Base-by-base conservation (phyloP, 805 yeast species). In the Blastobotrys chiropterorum region DNA sequence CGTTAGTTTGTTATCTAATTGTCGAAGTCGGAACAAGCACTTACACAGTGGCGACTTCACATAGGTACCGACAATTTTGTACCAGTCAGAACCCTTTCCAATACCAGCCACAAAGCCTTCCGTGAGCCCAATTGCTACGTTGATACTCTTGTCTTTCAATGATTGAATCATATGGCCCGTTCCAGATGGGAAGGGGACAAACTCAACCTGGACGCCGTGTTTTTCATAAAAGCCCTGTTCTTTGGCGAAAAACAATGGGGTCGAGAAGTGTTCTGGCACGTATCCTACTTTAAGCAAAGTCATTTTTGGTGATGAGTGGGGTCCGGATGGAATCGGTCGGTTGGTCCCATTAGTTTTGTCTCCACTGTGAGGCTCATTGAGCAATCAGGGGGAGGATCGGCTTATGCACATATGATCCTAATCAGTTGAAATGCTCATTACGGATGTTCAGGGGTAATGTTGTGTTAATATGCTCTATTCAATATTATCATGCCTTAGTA, bases 181-280 rank as follows among this genome's bases (percentile, higher is more conserved):
- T 0, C 97, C 97, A 15, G 94, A 86, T 15, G 88, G 85, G 53
- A 77, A 90, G 1, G 89, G 85, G 55, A 83, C 69, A 53, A 72
- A 62, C 57, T 84, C 82, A 46, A 86, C 77, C 2, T 76, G 74
- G 5, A 88, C 59, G 26, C 79, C 80, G 34, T 68, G 63, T 5
- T 68, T 67, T 3, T 65, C 65, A 62, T 78, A 86, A 61, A 66
- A 83, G 0, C 83, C 83, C 47, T 86, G 75, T 46, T 71, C 55
- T 53, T 75, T 63, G 3, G 96, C 95, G 62, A 88, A 80, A 55
- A 81, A 81, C 57, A 90, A 71, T 3, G 97, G 97, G 0, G 96
- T 86, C 40, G 94, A 83, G 62, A 89, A 90, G 65, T 90, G 97
- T 67, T 90, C 97, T 1, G 97, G 97, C 49, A 90, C 82, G 69